Evolutionary conservation across 371 early-diverging fungal genomes (phyloP).

Genomic region (Rhizopus microsporus): DNA sequence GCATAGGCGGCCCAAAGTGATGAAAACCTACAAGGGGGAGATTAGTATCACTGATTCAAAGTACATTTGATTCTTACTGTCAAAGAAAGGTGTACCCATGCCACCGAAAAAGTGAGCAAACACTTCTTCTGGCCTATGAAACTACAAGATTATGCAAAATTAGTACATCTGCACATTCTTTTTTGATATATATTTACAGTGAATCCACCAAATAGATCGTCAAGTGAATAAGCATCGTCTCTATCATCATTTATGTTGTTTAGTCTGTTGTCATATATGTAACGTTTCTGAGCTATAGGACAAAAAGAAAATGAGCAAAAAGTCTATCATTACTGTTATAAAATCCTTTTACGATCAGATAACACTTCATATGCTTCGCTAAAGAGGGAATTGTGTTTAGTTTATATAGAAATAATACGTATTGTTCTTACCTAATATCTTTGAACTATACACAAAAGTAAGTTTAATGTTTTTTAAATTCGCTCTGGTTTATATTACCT

Average conservation of each 20-base stretch:
- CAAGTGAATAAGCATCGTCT: neutral
- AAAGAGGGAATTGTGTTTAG: neutral
- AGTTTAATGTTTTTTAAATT: neutral
- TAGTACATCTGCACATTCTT: neutral
- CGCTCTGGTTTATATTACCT: constrained; percentile 24
- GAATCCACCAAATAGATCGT: constrained; percentile 36
- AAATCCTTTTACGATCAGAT: constrained; percentile 49
- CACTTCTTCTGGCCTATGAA: constrained; percentile 53
- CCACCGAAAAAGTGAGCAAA: constrained; percentile 48
- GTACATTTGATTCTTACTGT: constrained; percentile 2
- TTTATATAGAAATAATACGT: neutral
- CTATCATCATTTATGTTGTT: neutral
- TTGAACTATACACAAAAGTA: constrained; percentile 34
- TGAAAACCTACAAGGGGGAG: neutral
- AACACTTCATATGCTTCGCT: constrained; percentile 59
- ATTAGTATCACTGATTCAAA: too few relatives aligned
- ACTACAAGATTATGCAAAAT: constrained; percentile 26
- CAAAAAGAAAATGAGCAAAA: constrained; percentile 1
- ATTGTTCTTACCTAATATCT: constrained; percentile 40
- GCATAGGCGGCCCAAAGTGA: neutral
- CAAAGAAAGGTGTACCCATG: constrained; percentile 25
- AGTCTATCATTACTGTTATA: neutral
- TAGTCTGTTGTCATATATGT: constrained; percentile 34
- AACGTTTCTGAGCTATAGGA: constrained; percentile 39
- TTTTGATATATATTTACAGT: constrained; percentile 18